Base-by-base conservation (phyloP, 1,284 basidiomycete species). In the Trichosporon sp. region DNA sequence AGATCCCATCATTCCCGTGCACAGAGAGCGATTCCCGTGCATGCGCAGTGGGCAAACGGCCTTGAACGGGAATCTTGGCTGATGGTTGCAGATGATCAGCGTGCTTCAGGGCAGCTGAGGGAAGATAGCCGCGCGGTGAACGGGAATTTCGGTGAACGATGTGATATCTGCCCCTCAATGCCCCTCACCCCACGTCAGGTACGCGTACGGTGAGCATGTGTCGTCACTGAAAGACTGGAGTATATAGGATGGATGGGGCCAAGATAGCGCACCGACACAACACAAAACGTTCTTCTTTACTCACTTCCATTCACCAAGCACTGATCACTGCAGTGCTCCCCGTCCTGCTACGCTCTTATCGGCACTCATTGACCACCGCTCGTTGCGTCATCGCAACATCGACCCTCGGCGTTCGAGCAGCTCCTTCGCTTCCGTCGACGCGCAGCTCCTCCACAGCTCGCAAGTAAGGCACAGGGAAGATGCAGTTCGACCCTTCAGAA, bases 401-500 rank as follows among this genome's bases (percentile, higher is more conserved):
- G 1, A 26, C 26, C 26, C 26, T 26, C 26, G 26, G 26, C 26
- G 26, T 26, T 26, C 26, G 26, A 26, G 26, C 26, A 26, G 2
- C 26, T 26, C 26, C 2, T 26, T 26, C 26, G 26, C 26, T 26
- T 26, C 26, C 26, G 26, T 26, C 26, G 26, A 26, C 26, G 26
- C 26, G 26, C 26, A 26, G 2, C 26, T 26, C 26, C 26, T 26
- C 26, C 26, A 26, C 26, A 26, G 2, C 26, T 26, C 26, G 26
- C 26, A 26, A 26, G 26, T 1, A 1, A 26, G 26, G 26, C 26
- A 26, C 26, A 26, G 26, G 26, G 26, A 26, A 26, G 26, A 64
- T n/a, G 21, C 38, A 43, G n/a, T 84, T 84, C 66, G 77, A 84
- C 56, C 81, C 82, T 0, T 75, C 80, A 2, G 78, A 83, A 56